Conservation (phyloP, 495 filamentous ascomycete genomes). For the Penicillium nucicola region DNA sequence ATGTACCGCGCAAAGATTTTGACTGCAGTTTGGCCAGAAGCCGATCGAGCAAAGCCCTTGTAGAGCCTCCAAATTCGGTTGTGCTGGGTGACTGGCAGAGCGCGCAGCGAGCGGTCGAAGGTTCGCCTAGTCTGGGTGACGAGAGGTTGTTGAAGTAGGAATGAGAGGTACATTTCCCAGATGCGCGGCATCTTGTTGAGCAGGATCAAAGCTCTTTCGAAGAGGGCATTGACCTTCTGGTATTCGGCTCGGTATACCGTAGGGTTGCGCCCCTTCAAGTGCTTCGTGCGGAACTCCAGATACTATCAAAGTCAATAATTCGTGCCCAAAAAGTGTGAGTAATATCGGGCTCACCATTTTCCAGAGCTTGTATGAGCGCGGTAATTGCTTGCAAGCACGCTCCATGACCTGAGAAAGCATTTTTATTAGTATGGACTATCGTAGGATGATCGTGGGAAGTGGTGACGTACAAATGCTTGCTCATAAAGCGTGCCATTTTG, state of each 20-base stretch:
- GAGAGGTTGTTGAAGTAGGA: constrained; percentile 85
- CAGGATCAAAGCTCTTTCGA: constrained; percentile 88
- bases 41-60: constrained; percentile 87
- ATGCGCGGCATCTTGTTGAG: constrained; percentile 99
- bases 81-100: constrained; percentile 95
- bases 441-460: not conserved
- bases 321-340: no score
- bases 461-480: constrained; percentile 73
- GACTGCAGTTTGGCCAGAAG: constrained; percentile 84
- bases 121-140: constrained; percentile 86
- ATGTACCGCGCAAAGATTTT: constrained; percentile 96
- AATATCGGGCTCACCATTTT: constrained; percentile 66
- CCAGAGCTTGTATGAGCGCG: constrained; percentile 97
- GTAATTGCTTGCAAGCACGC: constrained; percentile 82
- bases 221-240: constrained; percentile 90
- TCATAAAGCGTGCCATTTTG: constrained; percentile 84
- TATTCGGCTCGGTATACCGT: constrained; percentile 79
- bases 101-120: constrained; percentile 91
- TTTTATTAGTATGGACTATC: constrained; percentile 4
- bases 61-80: constrained; percentile 96
- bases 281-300: constrained; percentile 77
- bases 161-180: constrained; percentile 97
- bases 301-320: constrained; percentile 54
- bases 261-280: constrained; percentile 80
- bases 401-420: constrained; percentile 58